Conservation (phyloP, 331 rosid species). For the Quercus phellos region DNA sequence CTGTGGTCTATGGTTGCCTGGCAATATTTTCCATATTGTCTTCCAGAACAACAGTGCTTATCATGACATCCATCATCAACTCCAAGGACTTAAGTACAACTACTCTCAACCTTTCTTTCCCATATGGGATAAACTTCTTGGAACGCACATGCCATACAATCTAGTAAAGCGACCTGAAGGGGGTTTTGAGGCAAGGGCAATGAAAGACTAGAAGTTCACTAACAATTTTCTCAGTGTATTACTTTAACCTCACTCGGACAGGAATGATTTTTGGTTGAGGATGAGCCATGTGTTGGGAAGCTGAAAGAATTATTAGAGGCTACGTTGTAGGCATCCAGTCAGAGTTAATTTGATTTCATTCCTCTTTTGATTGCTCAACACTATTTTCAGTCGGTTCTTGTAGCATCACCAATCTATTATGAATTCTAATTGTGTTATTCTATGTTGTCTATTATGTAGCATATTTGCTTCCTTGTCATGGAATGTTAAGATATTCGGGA, state of each 20-base stretch:
- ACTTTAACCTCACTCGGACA: slow-evolving; percentile 12
- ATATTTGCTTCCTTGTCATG: slow-evolving; percentile 12
- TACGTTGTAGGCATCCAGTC: slow-evolving; percentile 21
- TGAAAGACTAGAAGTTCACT: slow-evolving; percentile 32
- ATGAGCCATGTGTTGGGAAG: neutral
- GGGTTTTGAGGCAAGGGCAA: slow-evolving; percentile 60
- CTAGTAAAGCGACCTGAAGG: slow-evolving; percentile 61
- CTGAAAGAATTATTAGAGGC: slow-evolving; percentile 19
- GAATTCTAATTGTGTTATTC: slow-evolving; percentile 16
- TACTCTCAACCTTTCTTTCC: slow-evolving; percentile 90
- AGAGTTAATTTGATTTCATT: slow-evolving; percentile 29
- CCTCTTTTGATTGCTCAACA: slow-evolving; percentile 21
- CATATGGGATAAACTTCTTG: slow-evolving; percentile 78
- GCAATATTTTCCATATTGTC: slow-evolving; percentile 61
- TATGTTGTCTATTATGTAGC: slow-evolving; percentile 13
- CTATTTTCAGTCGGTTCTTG: slow-evolving; percentile 12
- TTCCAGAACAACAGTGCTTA: slow-evolving; percentile 80
- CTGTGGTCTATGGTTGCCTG: slow-evolving; percentile 84
- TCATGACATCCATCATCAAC: slow-evolving; percentile 87
- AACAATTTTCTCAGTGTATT: neutral
- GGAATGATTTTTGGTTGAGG: slow-evolving; percentile 5
- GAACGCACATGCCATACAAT: slow-evolving; percentile 75
- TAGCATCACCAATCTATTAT: neutral
- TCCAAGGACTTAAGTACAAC: slow-evolving; percentile 74
- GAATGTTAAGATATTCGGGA: neutral